Base-by-base conservation (phyloP, 2,329 filamentous ascomycete genomes). In the Paraphoma chrysanthemicola region DNA sequence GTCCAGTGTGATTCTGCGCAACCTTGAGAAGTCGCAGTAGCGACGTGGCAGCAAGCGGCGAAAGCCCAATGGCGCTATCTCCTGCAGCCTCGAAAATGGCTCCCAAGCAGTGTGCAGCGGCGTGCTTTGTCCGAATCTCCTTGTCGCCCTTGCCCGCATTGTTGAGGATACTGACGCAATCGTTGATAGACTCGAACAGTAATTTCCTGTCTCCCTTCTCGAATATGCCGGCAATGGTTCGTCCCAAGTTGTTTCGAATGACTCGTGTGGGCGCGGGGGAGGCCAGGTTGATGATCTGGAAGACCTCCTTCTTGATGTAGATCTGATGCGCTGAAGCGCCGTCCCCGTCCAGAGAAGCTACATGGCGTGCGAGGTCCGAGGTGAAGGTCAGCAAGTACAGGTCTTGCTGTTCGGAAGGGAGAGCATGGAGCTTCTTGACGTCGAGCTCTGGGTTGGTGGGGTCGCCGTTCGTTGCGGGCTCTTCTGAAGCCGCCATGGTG, bases 371-470 rank as follows among this genome's bases (percentile, higher is more conserved):
- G 53, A 99, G 84, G 58, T 90, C 87, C 29, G 93, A 90, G 36
- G 93, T 90, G 74, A 96, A 97, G 28, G 89, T 96, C 57, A 99
- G 84, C 60, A 99, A 86, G 77, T 95, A 96, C 11, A 99, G 86
- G 71, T 97, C 93, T 79, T 99, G 95, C 77, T 99, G 95, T 80
- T 99, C 95, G 51, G 91, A 88, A 43, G 94, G 92, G 45, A 98
- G 86, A 50, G 91, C 85, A 78, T 97, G 90, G 46, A 99, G 88
- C 83, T 97, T 97, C 70, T 88, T 81, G 66, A 97, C 81, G 74
- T 99, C 93, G 76, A 99, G 90, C 82, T 97, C 91, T 48, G 89
- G 89, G 71, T 86, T 89, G 54, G 79, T 71, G 57, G 82, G 78
- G 54, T 57, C 60, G 44, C 66, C 63, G 68, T 68, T 63, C 77